These are phyloP conservation scores for Hyphodiscus hymeniophilus DNA, from an alignment of 495 filamentous ascomycete species.

Conservation along the genomic window DNA sequence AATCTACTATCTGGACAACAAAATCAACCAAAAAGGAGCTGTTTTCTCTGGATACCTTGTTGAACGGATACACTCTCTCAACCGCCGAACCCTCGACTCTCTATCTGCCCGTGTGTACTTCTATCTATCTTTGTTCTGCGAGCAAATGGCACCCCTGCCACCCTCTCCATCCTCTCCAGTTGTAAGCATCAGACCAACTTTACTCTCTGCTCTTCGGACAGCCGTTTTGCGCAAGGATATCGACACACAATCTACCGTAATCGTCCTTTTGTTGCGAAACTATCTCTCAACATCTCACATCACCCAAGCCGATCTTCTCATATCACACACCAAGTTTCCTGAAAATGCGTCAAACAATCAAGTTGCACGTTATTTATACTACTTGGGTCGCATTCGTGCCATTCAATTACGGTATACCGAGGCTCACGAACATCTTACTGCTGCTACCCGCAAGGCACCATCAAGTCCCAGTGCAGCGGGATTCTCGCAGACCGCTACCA, in stretches of 20 bases:
- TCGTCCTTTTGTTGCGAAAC: conserved; percentile 88
- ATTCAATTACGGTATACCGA: conserved; percentile 95
- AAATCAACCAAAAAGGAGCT: conserved; percentile 67
- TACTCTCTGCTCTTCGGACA: conserved; percentile 83
- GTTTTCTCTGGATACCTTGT: conserved; percentile 75
- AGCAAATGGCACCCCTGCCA: conserved; percentile 76
- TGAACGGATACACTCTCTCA: conserved; percentile 76
- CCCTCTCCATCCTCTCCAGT: conserved; percentile 79
- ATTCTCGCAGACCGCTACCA: conserved; percentile 91
- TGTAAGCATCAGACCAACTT: conserved; percentile 73
- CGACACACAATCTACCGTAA: conserved; percentile 92
- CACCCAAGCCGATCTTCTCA: conserved; percentile 88
- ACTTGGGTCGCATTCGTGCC: conserved; percentile 89
- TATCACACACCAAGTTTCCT: conserved; percentile 92
- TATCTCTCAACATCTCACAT: conserved; percentile 96
- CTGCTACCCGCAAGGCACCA: conserved; percentile 89
- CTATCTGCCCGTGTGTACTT: conserved; percentile 95
- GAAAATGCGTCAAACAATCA: conserved; percentile 92
- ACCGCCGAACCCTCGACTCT: conserved; percentile 89
- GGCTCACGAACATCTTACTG: conserved; percentile 87
- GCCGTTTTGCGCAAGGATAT: conserved; percentile 92
- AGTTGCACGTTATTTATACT: conserved; percentile 93
- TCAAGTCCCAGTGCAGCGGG: conserved; percentile 81
- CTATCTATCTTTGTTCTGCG: conserved; percentile 91
- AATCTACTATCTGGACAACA: conserved; percentile 81